These are phyloP conservation scores for Paecilomyces sp. DNA, from an alignment of 2,329 filamentous ascomycete genomes.

Conservation along the genomic window DNA sequence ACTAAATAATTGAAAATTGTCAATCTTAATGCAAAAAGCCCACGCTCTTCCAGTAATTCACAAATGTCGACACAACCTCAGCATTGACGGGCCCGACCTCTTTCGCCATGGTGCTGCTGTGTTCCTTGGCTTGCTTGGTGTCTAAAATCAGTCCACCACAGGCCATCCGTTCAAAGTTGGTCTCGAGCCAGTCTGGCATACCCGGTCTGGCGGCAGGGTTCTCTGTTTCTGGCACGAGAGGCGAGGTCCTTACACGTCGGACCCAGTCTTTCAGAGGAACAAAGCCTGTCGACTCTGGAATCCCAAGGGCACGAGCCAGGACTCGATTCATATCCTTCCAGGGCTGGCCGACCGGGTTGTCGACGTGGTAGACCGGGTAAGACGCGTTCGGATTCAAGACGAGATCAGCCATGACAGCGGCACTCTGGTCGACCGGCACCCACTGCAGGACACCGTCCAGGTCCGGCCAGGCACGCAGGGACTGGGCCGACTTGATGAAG, in stretches of 20 bases:
- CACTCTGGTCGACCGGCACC: conserved; percentile 5
- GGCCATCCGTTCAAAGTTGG: conserved; percentile 8
- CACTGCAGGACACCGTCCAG: conserved; percentile 5
- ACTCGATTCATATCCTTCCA: conserved; percentile 6
- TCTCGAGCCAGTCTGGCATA: conserved; percentile 4
- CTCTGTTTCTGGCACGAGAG: not conserved
- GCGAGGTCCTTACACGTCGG: not conserved
- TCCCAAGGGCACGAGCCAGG: conserved; percentile 3
- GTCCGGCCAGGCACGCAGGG: conserved; percentile 6
- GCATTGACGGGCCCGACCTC: not conserved
- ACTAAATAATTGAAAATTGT: not conserved
- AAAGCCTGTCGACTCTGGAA: not conserved
- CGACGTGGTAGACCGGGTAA: conserved; percentile 9
- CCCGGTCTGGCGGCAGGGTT: conserved; percentile 5
- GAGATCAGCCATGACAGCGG: conserved; percentile 4
- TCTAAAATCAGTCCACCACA: conserved; percentile 8
- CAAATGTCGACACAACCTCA: not conserved
- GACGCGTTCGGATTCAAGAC: not conserved
- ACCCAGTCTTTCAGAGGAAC: not conserved
- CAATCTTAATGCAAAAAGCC: not conserved
- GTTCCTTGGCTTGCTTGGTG: conserved; percentile 3
- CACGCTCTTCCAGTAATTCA: not conserved
- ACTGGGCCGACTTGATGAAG: conserved; percentile 6
- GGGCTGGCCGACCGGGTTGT: conserved; percentile 7
- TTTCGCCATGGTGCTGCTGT: not conserved